These are phyloP conservation scores for Musa beccarii DNA, from an alignment of 176 grass and related monocot genomes.

Conservation along the genomic window DNA sequence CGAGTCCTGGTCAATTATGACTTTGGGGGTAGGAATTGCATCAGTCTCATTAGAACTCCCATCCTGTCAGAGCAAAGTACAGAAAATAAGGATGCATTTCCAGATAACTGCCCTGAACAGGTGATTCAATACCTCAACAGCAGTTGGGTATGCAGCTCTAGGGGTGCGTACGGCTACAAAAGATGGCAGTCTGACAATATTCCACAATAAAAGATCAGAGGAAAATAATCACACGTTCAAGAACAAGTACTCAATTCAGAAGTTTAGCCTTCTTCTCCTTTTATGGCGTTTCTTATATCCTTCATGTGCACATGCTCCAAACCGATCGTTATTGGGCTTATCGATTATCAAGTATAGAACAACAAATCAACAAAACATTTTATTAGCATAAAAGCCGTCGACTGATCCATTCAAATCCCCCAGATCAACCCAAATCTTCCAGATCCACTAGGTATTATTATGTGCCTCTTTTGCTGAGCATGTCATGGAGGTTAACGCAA, in stretches of 20 bases:
- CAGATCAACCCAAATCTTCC: too few species aligned
- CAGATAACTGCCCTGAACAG: conserved; percentile 31
- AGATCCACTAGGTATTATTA: too few species aligned
- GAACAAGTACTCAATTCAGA: neutral
- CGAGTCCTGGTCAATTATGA: conserved; percentile 98
- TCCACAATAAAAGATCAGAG: conserved; percentile 2
- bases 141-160: conserved; percentile 50
- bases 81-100: conserved; percentile 38
- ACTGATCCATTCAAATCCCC: too few species aligned
- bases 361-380: too few species aligned
- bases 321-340: neutral
- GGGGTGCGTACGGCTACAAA: conserved; percentile 50
- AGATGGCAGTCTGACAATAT: conserved; percentile 16
- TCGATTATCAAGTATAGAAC: neutral
- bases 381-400: neutral
- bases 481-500: too few species aligned
- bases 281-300: neutral
- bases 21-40: conserved; percentile 81
- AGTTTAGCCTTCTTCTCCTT: neutral
- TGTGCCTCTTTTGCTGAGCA: too few species aligned
- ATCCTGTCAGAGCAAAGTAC: conserved; percentile 54
- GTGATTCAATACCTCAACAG: conserved; percentile 74
- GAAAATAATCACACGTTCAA: neutral
- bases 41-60: conserved; percentile 55
- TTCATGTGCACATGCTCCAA: neutral